These are phyloP conservation scores for Ballota nigra DNA, from an alignment of 257 asterid genomes.

Conservation along the genomic window DNA sequence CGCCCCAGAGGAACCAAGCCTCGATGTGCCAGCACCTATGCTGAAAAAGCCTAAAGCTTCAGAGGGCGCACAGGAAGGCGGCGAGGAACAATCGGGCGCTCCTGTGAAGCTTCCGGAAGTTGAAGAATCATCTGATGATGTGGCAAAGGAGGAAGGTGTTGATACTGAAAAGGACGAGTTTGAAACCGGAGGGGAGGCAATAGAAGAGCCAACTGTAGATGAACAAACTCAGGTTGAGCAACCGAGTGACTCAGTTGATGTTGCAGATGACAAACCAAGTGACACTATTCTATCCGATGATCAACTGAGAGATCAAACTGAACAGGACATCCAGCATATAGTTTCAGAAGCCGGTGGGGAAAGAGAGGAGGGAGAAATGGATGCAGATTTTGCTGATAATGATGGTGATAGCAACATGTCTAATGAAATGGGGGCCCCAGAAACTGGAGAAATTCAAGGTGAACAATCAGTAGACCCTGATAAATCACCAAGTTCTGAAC, in stretches of 20 bases:
- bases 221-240: constrained; percentile 41
- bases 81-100: constrained; percentile 42
- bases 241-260: constrained; percentile 42
- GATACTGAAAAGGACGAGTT: constrained; percentile 49
- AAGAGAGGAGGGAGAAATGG: constrained; percentile 83
- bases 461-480: constrained; percentile 40
- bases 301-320: constrained; percentile 47
- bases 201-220: constrained; percentile 43
- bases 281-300: constrained; percentile 47
- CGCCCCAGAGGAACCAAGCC: constrained; percentile 49
- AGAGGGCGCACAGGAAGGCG: constrained; percentile 46
- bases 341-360: constrained; percentile 56
- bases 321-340: constrained; percentile 60
- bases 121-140: constrained; percentile 55
- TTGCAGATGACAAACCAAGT: constrained; percentile 42
- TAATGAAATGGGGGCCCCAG: constrained; percentile 38
- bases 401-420: constrained; percentile 49
- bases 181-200: constrained; percentile 48
- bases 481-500: constrained; percentile 41
- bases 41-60: constrained; percentile 58
- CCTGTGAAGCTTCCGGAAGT: constrained; percentile 38
- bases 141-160: constrained; percentile 41
- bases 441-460: constrained; percentile 39
- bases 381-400: constrained; percentile 44
- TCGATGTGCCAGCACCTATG: constrained; percentile 48